Evolutionary conservation across 75 land plant species (phyloP), one percentile per base, ranked within the genome.

Genomic region (Pinus taeda): DNA sequence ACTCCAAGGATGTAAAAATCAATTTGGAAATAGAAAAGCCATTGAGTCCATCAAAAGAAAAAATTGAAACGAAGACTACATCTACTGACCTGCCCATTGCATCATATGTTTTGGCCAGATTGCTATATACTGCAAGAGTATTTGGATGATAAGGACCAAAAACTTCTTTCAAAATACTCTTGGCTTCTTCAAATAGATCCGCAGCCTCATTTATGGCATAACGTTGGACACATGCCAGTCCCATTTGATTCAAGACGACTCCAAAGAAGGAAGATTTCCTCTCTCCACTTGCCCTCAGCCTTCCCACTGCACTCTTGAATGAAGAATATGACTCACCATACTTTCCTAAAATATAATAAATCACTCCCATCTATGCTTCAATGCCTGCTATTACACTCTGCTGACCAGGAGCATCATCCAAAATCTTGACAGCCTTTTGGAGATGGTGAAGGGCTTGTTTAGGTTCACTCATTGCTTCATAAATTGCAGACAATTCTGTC

Each of bases 61-160:
- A 73, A 73, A 12, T 3, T 56, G 53, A 17, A 73, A 56, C 3
- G 21, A 73, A 73, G 53, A 53, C 15, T 56, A 56, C 45, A 73
- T 56, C 11, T 26, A 17, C 74, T 74, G 87, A 95, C 98, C 98
- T 91, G 59, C 93, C 96, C 87, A 93, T 84, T 45, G 92, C 96
- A 90, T 91, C 96, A 88, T 95, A 95, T 15, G 94, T 84, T n/a
- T 89, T 89, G 3, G 98, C 98, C 39, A 95, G 85, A 78, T 95
- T 95, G 60, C 89, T 93, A 74, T 83, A 93, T 12, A 95, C 92
- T 59, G 86, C 93, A 55, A 95, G 85, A 0, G 98, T 95, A 17
- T 93, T 92, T 42, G 88, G 89, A 81, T 95, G 98, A 64, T 78
- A 86, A 13, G 89, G 82, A 21, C 96, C 93, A 80, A 78, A 91